phyloP scores from a whole-genome alignment of 1,284 basidiomycete genomes.

The Inonotus obliquus region DNA sequence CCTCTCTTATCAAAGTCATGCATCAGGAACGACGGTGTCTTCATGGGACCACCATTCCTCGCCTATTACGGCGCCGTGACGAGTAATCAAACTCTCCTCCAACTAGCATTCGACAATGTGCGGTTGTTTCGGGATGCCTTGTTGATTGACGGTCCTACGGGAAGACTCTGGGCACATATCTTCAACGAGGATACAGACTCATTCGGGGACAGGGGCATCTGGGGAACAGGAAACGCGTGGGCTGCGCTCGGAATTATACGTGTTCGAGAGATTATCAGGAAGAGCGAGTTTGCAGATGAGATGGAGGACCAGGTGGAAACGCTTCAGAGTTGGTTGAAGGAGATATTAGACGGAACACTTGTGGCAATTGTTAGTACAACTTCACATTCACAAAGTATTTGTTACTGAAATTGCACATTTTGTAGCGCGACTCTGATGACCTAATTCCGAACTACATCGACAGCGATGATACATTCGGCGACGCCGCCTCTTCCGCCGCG shows the following conservation, averaged over 20 bases:
- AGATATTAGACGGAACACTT: conserved; percentile 46
- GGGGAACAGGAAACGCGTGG: conserved; percentile 48
- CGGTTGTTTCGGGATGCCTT: conserved; percentile 40
- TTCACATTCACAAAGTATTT: not conserved
- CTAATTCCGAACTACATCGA: conserved; percentile 31
- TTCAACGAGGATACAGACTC: conserved; percentile 33
- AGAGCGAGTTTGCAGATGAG: conserved; percentile 31
- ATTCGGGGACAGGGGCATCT: conserved; percentile 42
- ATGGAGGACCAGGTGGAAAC: conserved; percentile 29
- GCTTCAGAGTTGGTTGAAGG: conserved; percentile 38
- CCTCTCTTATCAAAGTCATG: not conserved
- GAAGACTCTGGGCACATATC: conserved; percentile 44
- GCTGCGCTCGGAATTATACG: conserved; percentile 39
- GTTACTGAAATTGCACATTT: conserved; percentile 8
- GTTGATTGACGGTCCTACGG: conserved; percentile 31
- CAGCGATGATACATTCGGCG: conserved; percentile 34
- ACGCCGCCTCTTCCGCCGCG: conserved; percentile 39
- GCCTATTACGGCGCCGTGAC: conserved; percentile 49
- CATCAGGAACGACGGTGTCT: conserved; percentile 52
- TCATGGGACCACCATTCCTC: conserved; percentile 60
- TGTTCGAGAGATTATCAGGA: conserved; percentile 42
- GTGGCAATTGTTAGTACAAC: conserved; percentile 35
- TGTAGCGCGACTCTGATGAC: conserved; percentile 13
- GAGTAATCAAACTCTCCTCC: conserved; percentile 37
- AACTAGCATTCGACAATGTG: conserved; percentile 44